Evolutionary conservation across 352 stramenopile species (phyloP).

Genomic region (Phytophthora macrochlamydospora): DNA sequence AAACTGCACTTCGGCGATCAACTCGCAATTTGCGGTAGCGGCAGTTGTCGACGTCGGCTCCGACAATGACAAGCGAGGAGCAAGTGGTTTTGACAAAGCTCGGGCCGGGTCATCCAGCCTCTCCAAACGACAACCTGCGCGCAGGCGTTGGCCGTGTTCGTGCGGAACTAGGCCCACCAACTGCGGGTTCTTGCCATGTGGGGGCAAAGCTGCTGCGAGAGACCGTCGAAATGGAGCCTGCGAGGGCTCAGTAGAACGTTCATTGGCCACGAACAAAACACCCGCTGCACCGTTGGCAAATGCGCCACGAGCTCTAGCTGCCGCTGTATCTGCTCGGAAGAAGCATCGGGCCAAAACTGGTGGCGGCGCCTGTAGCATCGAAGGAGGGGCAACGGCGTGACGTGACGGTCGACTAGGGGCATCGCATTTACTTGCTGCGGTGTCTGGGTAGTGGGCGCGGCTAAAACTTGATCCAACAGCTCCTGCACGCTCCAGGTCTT

Average conservation of each 20-base stretch:
- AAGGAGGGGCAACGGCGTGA: constrained; percentile 15
- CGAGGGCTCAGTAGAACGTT: constrained; percentile 23
- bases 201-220: constrained; percentile 7
- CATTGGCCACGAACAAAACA: constrained; percentile 54
- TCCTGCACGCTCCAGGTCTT: constrained; percentile 35
- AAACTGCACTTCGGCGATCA: constrained; percentile 55
- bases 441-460: constrained; percentile 7
- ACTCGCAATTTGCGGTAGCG: constrained; percentile 31
- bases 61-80: constrained; percentile 18
- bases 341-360: constrained; percentile 56
- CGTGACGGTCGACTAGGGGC: constrained; percentile 17
- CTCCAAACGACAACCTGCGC: constrained; percentile 22
- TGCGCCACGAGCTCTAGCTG: constrained; percentile 36
- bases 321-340: constrained; percentile 48
- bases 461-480: constrained; percentile 16
- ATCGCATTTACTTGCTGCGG: constrained; percentile 2
- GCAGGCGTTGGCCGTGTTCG: constrained; percentile 30
- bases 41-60: constrained; percentile 11
- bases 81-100: not conserved
- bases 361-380: constrained; percentile 25
- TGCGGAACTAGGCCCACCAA: constrained; percentile 32
- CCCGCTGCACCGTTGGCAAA: constrained; percentile 53
- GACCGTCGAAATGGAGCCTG: constrained; percentile 32
- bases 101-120: constrained; percentile 11
- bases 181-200: constrained; percentile 14